phyloP scores from a whole-genome alignment of 129 eudicot species.

The Chrysanthemum lavandulifolium region DNA sequence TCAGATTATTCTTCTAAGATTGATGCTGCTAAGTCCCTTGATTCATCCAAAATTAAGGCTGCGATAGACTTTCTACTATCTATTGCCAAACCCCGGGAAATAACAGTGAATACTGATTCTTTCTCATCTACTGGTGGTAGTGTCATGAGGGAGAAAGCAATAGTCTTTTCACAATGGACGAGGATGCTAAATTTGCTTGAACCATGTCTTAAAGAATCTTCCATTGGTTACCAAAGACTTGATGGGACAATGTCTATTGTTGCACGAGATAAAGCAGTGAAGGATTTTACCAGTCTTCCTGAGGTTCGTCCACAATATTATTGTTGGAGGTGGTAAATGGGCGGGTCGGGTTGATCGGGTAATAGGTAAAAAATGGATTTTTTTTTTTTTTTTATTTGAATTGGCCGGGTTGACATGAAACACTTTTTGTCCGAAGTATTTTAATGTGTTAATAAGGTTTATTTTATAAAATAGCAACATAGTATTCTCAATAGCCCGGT shows the following conservation, averaged over 20 bases:
- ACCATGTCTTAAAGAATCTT: conserved; percentile 60
- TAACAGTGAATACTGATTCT: conserved; percentile 1
- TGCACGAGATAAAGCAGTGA: conserved; percentile 91
- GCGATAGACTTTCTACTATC: conserved; percentile 68
- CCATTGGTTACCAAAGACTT: conserved; percentile 76
- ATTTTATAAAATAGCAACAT: no score
- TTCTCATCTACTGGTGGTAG: conserved; percentile 17
- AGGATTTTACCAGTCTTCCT: conserved; percentile 87
- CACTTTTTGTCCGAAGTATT: no score
- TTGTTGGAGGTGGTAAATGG: no score
- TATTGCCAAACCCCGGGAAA: conserved; percentile 41
- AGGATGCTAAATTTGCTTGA: conserved; percentile 98
- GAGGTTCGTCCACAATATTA: conserved; percentile 53
- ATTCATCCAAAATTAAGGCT: conserved; percentile 89
- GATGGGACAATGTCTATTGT: conserved; percentile 94
- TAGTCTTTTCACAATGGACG: conserved; percentile 99
- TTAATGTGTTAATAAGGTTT: no score
- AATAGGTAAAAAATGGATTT: not conserved
- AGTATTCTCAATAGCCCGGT: no score
- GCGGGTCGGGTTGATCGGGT: not conserved
- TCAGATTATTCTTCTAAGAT: conserved; percentile 55
- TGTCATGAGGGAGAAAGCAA: conserved; percentile 74
- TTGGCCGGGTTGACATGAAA: no score
- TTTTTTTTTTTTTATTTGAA: not conserved
- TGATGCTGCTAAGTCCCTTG: conserved; percentile 59